These are phyloP conservation scores for Bipolaris oryzae DNA, from an alignment of 2,329 filamentous ascomycete genomes.

Conservation along the genomic window DNA sequence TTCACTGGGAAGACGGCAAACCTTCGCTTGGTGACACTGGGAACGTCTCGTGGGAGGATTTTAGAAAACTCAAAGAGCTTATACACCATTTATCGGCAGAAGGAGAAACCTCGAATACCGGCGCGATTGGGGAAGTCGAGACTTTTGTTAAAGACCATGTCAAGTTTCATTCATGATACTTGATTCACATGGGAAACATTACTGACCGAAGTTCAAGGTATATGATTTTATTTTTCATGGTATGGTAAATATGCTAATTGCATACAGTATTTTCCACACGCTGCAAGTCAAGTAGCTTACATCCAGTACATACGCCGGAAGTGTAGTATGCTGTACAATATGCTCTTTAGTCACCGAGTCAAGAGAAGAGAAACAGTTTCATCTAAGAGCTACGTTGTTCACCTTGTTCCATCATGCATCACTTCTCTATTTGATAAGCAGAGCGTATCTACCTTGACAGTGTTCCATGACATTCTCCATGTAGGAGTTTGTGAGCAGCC, in stretches of 20 bases:
- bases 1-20: conserved; percentile 11
- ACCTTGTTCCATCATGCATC: background rate
- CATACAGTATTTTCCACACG: background rate
- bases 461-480: conserved; percentile 4
- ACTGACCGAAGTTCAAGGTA: background rate
- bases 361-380: background rate
- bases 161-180: background rate
- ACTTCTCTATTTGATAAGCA: background rate
- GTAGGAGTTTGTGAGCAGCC: conserved; percentile 7
- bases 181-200: background rate
- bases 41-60: conserved; percentile 5
- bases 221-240: background rate
- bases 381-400: background rate
- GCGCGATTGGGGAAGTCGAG: background rate
- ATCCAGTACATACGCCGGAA: background rate
- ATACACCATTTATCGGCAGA: conserved; percentile 3
- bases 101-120: conserved; percentile 2
- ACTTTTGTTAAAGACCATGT: background rate
- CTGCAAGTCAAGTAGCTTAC: background rate
- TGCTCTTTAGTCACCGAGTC: background rate
- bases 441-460: background rate
- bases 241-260: background rate
- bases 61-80: conserved; percentile 4
- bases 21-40: conserved; percentile 2
- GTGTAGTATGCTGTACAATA: background rate